Base-by-base conservation (phyloP, 2,329 filamentous ascomycete species). In the Colletotrichum graminicola region DNA sequence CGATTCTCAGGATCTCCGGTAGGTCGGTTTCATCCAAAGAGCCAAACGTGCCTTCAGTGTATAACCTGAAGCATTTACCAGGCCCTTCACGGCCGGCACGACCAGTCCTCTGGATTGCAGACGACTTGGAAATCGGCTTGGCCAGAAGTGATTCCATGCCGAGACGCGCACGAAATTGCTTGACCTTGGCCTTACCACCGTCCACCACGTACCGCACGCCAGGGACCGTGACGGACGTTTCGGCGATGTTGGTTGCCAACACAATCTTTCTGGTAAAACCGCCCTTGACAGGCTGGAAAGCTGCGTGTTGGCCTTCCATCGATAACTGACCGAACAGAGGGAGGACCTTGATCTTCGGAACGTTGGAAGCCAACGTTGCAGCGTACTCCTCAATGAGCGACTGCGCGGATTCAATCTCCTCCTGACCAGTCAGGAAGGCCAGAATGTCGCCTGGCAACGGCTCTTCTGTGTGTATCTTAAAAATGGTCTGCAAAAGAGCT, bases 201-300 rank as follows among this genome's bases (percentile, higher is more conserved):
- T 99, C 96, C 26, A 99, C 88, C 12, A 99, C 95, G 76, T 93
- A 96, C 5, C 94, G 90, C 8, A 99, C 94, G 2, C 96, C 96
- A 0, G 95, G 93, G 0, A 99, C 95, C 0, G 96, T 99, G 71
- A 99, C 93, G 1, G 96, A 98, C 0, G 96, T 98, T 80, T 99
- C 96, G n/a, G 96, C 96, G 76, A 99, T 98, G 77, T 99, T 99
- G 18, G 96, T 99, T 0, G 95, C 92, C 0, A 99, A 84, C 0
- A 99, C 94, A 16, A 98, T 88, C 78, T 98, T 98, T 54, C 96
- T 89, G 0, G 94, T 97, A 67, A 87, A 88, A n/a, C 86, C 86
- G 2, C 90, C 88, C 66, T 89, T 89, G 29, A 93, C 88, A 1
- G 93, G 92, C 66, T 91, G 86, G 79, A 99, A 98, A 12, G 97